A percentile compares a stretch with the other conserved stretches of the same genome.
Conservation (phyloP, 495 filamentous ascomycete species). For the Hypoxylon lienhwacheense region DNA sequence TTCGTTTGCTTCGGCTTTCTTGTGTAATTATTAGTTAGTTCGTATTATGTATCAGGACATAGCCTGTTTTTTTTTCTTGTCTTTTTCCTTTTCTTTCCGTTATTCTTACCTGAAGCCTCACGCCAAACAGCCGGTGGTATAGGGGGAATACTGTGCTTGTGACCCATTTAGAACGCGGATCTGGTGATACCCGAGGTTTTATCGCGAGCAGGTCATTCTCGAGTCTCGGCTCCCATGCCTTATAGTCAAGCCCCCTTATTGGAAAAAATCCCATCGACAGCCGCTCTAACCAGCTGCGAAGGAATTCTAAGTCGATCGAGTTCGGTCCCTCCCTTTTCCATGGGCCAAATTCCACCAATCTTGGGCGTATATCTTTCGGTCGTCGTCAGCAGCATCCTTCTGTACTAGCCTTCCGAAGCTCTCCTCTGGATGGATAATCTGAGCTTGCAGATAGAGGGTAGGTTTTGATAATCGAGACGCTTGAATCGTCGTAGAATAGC, state of each 20-base stretch:
- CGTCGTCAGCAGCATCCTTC: not conserved
- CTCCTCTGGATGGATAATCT: slow-evolving; percentile 30
- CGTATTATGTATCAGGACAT: no score
- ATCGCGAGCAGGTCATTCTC: not conserved
- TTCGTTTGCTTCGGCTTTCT: slow-evolving; percentile 2
- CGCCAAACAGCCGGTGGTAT: slow-evolving; percentile 1
- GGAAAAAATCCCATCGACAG: slow-evolving; percentile 4
- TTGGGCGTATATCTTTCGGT: not conserved
- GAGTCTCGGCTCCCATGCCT: slow-evolving; percentile 1
- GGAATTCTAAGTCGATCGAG: not conserved
- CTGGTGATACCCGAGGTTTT: not conserved
- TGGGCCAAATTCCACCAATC: not conserved
- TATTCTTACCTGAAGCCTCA: slow-evolving; percentile 1
- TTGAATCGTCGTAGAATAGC: slow-evolving; percentile 34
- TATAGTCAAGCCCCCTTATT: slow-evolving; percentile 3
- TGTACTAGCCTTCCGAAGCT: slow-evolving; percentile 29
- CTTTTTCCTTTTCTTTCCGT: not conserved
- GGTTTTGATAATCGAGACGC: slow-evolving; percentile 30
- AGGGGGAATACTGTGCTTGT: slow-evolving; percentile 13
- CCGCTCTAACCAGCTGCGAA: not conserved
- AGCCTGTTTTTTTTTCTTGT: no score
- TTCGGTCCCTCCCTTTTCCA: not conserved
- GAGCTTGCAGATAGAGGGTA: slow-evolving; percentile 41
- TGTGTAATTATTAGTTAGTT: not conserved
- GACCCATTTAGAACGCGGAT: slow-evolving; percentile 28